A percentile compares a stretch with the other conserved stretches of the same genome.
Conservation (phyloP, 805 yeast genomes). For the Wickerhamomyces mucosus region DNA sequence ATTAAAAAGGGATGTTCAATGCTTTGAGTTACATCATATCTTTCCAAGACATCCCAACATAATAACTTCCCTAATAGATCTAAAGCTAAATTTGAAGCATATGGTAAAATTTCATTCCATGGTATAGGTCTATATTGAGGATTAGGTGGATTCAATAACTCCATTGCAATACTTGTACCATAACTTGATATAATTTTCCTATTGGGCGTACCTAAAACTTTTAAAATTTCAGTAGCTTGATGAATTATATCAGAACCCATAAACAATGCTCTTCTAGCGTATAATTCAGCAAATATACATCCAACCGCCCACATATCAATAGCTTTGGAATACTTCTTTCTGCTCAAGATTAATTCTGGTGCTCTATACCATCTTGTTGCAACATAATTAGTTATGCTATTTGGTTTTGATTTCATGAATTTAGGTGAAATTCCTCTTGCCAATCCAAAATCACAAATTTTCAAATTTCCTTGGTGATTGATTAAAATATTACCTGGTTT, state of each 20-base stretch:
- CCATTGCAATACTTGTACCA: conserved; percentile 38
- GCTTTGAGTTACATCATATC: conserved; percentile 49
- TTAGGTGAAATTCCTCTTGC: conserved; percentile 61
- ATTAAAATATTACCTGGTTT: conserved; percentile 88
- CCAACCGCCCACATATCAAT: conserved; percentile 95
- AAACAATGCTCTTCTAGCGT: conserved; percentile 72
- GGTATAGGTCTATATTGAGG: conserved; percentile 30
- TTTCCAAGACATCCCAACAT: conserved; percentile 50
- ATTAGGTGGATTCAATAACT: conserved; percentile 33
- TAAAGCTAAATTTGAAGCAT: conserved; percentile 41
- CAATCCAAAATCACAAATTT: conserved; percentile 90
- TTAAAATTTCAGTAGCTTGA: conserved; percentile 61
- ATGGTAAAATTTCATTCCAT: conserved; percentile 56
- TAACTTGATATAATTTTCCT: conserved; percentile 32
- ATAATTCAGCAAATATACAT: conserved; percentile 79
- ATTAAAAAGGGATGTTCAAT: conserved; percentile 47
- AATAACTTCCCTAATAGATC: conserved; percentile 46
- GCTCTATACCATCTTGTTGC: conserved; percentile 96
- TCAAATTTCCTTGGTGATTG: conserved; percentile 60
- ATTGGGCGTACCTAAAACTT: conserved; percentile 65
- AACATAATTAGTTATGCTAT: conserved; percentile 70
- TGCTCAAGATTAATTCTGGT: conserved; percentile 72
- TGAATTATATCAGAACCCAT: conserved; percentile 64
- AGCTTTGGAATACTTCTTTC: conserved; percentile 48
- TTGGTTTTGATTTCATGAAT: conserved; percentile 24